Base-by-base conservation (phyloP, 768 basidiomycete species). In the Tylopilus sp. region DNA sequence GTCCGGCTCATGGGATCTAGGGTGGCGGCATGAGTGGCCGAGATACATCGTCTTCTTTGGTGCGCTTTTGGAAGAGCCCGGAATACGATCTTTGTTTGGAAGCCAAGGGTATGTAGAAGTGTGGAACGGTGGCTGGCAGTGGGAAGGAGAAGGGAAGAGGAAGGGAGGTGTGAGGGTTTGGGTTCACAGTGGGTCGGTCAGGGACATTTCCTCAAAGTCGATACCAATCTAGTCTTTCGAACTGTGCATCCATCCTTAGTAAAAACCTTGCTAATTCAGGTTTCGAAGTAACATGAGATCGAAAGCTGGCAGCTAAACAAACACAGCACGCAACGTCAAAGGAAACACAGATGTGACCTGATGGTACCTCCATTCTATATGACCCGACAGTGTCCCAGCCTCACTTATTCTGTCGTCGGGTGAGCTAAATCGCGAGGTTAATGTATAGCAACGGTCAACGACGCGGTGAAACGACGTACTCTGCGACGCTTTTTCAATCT, bases 401-500 rank as follows among this genome's bases (percentile, higher is more conserved):
- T 70, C 57, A 68, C 50, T 70, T 68, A 44, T 38, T 63, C 60
- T 70, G 70, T 40, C 47, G 70, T 53, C 77, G 77, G 40, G 79
- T 82, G 48, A 75, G 72, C 79, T 81, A 45, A 17, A 33, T 56
- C 39, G 35, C 38, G 28, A 21, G 20, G 42, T 71, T 8, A 72
- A 61, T 53, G 40, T 9, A 38, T 10, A 28, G 15, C n/a, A 26
- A 31, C 10, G 18, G n/a, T 39, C 15, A 31, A 40, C 25, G 18
- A 6, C 17, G 2, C 22, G n/a, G 20, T 46, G 38, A 15, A 49
- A 71, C 13, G 47, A 71, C 83, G 53, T 67, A 91, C 91, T 75
- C 83, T 88, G 79, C 93, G 79, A 59, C 91, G 83, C 78, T 95
- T 95, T 83, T 85, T 90, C 63, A 91, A 79, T 75, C 91, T 92